phyloP scores from a whole-genome alignment of 805 yeast genomes.

The Clavispora phyllophila region DNA sequence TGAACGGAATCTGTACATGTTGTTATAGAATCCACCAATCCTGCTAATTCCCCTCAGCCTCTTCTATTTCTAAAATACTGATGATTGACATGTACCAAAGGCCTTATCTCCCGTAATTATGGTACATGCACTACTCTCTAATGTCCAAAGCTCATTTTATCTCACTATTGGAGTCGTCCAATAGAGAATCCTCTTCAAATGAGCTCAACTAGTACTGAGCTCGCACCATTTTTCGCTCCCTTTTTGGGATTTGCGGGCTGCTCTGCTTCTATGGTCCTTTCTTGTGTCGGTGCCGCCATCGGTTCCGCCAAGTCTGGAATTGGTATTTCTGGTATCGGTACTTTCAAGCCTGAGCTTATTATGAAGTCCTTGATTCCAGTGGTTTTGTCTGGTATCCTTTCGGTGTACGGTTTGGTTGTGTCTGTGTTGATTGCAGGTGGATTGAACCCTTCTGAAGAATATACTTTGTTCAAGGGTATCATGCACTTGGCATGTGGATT shows the following conservation, averaged over 20 bases:
- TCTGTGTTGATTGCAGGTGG: conserved; percentile 93
- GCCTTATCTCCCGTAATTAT: neutral
- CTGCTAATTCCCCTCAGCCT: no score
- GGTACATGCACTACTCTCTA: conserved; percentile 2
- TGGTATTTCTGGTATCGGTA: conserved; percentile 97
- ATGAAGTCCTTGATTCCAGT: conserved; percentile 96
- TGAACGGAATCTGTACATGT: no score
- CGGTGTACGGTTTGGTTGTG: conserved; percentile 95
- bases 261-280: conserved; percentile 83
- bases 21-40: no score
- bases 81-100: neutral
- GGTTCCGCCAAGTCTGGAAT: conserved; percentile 98
- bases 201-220: conserved; percentile 46
- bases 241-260: conserved; percentile 98
- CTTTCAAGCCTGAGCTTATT: conserved; percentile 93
- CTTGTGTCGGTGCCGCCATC: conserved; percentile 97
- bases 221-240: conserved; percentile 90
- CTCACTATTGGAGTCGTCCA: neutral
- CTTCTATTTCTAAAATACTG: no score
- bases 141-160: neutral
- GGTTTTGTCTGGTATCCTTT: conserved; percentile 95
- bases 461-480: conserved; percentile 91
- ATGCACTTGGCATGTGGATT: conserved; percentile 97
- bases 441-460: conserved; percentile 68
- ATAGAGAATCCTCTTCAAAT: conserved; percentile 2